These are phyloP conservation scores for Acrodontium crateriforme DNA, from an alignment of 2,329 filamentous ascomycete species.

Conservation along the genomic window DNA sequence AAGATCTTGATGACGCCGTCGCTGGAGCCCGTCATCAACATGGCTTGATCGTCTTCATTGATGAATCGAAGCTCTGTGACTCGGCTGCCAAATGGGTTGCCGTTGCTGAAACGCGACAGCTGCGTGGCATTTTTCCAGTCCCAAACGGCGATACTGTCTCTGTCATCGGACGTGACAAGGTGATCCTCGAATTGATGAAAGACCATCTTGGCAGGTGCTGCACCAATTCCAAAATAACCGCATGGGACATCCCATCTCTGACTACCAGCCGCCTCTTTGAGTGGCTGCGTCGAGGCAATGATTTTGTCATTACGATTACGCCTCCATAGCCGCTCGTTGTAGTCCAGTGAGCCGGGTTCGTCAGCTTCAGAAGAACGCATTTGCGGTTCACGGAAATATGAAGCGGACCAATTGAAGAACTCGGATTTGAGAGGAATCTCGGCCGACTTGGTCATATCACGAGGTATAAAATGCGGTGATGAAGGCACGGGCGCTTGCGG, in stretches of 20 bases:
- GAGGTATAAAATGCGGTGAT: conserved; percentile 59
- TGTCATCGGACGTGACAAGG: conserved; percentile 81
- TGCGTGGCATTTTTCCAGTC: conserved; percentile 72
- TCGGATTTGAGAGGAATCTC: conserved; percentile 64
- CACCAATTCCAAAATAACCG: conserved; percentile 75
- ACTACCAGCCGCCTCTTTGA: conserved; percentile 75
- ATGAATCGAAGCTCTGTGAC: conserved; percentile 96
- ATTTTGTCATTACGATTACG: conserved; percentile 86
- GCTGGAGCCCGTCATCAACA: conserved; percentile 87
- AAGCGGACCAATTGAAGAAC: conserved; percentile 91
- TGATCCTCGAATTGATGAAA: conserved; percentile 98
- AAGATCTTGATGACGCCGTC: conserved; percentile 92
- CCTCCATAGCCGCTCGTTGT: conserved; percentile 89
- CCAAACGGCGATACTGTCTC: conserved; percentile 78
- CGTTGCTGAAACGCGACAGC: conserved; percentile 80
- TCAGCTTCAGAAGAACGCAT: conserved; percentile 96
- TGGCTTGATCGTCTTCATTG: conserved; percentile 93
- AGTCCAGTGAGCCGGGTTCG: conserved; percentile 89
- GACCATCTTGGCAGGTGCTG: conserved; percentile 81
- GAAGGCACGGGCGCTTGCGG: conserved; percentile 62
- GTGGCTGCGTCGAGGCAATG: conserved; percentile 79
- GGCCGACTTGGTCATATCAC: conserved; percentile 45
- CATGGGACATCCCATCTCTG: conserved; percentile 77
- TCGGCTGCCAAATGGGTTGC: conserved; percentile 77
- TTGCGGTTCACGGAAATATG: conserved; percentile 93